These are phyloP conservation scores for Nidularia pulvinata DNA, from an alignment of 768 basidiomycete genomes.

Conservation along the genomic window DNA sequence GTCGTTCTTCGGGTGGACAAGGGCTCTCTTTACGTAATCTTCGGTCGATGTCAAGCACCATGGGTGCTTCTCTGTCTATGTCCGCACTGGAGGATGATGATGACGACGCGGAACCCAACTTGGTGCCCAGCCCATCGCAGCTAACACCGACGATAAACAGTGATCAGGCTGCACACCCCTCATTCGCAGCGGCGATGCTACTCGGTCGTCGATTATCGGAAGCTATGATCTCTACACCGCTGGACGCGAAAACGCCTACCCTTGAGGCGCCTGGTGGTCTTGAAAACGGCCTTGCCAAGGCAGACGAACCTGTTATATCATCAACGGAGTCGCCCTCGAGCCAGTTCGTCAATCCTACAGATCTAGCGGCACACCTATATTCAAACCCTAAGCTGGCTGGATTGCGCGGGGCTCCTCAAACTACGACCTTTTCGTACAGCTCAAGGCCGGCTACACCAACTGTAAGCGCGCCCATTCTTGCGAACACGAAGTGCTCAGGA, in stretches of 20 bases:
- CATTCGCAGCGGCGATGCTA: constrained; percentile 25
- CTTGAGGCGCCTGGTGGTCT: constrained; percentile 1
- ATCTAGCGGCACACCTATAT: constrained; percentile 38
- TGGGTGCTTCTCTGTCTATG: constrained; percentile 34
- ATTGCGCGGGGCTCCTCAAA: constrained; percentile 30
- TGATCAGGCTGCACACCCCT: constrained; percentile 8
- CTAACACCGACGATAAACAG: constrained; percentile 4
- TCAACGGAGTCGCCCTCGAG: constrained; percentile 18
- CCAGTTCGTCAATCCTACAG: constrained; percentile 30
- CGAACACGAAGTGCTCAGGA: constrained; percentile 87
- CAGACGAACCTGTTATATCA: neutral
- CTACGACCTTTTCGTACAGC: neutral
- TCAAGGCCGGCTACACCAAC: constrained; percentile 9
- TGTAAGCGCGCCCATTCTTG: constrained; percentile 65
- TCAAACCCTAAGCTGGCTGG: constrained; percentile 42
- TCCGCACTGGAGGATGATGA: constrained; percentile 51
- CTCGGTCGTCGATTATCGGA: constrained; percentile 42
- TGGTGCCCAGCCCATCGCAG: neutral
- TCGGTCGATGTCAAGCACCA: constrained; percentile 10
- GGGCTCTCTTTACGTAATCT: constrained; percentile 8
- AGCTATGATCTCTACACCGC: constrained; percentile 29
- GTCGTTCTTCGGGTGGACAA: constrained; percentile 10
- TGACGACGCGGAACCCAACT: constrained; percentile 10
- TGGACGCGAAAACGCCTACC: constrained; percentile 6
- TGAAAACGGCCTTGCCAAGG: constrained; percentile 9